A percentile compares a stretch with the other conserved stretches of the same genome.
These are phyloP conservation scores for Penicillium sp. DNA, from an alignment of 2,329 filamentous ascomycete species.

Conservation along the genomic window DNA sequence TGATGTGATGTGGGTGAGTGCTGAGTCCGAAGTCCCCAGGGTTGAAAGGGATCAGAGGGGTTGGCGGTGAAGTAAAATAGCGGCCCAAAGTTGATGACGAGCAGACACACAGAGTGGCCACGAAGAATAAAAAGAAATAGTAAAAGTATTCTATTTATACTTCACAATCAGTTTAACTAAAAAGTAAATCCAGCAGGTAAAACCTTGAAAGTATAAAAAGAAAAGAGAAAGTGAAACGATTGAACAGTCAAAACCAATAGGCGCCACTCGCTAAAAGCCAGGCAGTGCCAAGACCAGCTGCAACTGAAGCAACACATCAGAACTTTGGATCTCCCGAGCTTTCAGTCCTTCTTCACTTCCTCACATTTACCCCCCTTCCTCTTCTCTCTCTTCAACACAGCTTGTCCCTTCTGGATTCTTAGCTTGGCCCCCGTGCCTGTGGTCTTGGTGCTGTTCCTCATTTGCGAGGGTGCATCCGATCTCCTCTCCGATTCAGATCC, in stretches of 20 bases:
- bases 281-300: constrained; percentile 24
- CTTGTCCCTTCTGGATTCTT: constrained; percentile 18
- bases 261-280: constrained; percentile 33
- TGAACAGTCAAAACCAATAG: constrained; percentile 13
- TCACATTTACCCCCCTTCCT: constrained; percentile 14
- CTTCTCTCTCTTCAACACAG: constrained; percentile 14
- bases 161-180: background rate
- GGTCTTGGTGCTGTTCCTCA: constrained; percentile 37
- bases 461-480: constrained; percentile 35
- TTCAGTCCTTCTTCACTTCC: constrained; percentile 19
- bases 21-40: background rate
- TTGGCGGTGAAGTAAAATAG: constrained; percentile 22
- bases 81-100: constrained; percentile 23
- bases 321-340: constrained; percentile 23
- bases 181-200: too few species aligned
- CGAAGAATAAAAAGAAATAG: background rate
- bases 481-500: constrained; percentile 24
- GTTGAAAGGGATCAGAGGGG: constrained; percentile 12
- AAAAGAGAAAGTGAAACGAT: background rate
- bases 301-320: constrained; percentile 26
- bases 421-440: constrained; percentile 31
- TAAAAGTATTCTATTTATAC: too few species aligned
- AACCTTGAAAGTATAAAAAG: background rate
- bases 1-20: constrained; percentile 29
- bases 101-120: constrained; percentile 10